A percentile compares a stretch with the other conserved stretches of the same genome.
phyloP scores from a whole-genome alignment of 208 protist species.

The Borovskyia barvae region DNA sequence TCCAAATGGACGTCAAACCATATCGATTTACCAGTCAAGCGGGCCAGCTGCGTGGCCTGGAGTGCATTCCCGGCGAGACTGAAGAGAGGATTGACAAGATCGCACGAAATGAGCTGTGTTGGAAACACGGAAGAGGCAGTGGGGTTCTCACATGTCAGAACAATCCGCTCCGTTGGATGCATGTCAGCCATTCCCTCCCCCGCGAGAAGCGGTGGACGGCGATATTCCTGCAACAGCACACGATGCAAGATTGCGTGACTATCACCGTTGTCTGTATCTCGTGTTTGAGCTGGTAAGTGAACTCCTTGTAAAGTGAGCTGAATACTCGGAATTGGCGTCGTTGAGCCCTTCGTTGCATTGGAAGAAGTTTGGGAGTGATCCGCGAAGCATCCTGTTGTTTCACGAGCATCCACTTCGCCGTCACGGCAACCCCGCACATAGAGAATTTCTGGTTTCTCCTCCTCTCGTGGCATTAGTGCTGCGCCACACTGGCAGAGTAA shows the following conservation, averaged over 20 bases:
- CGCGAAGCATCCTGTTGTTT: conserved; percentile 57
- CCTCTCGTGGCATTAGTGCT: too few species aligned
- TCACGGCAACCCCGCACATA: conserved; percentile 58
- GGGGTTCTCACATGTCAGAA: conserved; percentile 31
- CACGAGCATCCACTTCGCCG: conserved; percentile 17
- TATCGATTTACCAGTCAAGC: neutral
- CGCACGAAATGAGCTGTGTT: conserved; percentile 58
- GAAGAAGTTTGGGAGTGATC: neutral
- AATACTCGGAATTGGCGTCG: neutral
- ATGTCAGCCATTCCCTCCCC: neutral
- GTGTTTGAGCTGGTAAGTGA: conserved; percentile 36
- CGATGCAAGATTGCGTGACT: neutral
- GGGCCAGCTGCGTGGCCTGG: conserved; percentile 11
- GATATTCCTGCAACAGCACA: conserved; percentile 24
- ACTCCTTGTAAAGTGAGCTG: conserved; percentile 48
- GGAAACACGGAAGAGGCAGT: conserved; percentile 52
- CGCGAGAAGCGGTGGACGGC: conserved; percentile 14
- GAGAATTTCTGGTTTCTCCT: conserved; percentile 29
- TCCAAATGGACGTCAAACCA: conserved; percentile 28
- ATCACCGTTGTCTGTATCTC: neutral
- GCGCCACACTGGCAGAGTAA: too few species aligned
- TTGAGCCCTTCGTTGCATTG: neutral
- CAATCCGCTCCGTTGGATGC: neutral
- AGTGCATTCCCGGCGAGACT: conserved; percentile 4
- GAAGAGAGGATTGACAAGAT: conserved; percentile 41